Base-by-base conservation (phyloP, 2,329 filamentous ascomycete genomes). In the Scedosporium apiospermum region DNA sequence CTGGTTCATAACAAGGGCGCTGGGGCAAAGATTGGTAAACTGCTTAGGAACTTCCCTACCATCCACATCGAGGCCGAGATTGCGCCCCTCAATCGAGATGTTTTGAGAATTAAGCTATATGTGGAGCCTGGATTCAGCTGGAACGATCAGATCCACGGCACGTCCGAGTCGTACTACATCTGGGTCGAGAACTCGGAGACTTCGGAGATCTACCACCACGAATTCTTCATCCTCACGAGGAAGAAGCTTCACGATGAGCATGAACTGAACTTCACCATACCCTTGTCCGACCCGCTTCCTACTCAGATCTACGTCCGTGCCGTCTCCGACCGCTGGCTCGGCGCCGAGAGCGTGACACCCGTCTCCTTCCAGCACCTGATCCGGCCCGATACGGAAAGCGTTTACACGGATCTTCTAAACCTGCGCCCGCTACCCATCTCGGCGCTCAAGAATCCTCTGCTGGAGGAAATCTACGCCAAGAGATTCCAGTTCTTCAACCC, bases 151-250 rank as follows among this genome's bases (percentile, higher is more conserved):
- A 85, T 96, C 64, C 93, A 99, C 71, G 96, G 96, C 18, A 91
- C 88, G 2, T 97, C 93, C 0, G 95, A 99, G 71, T 93, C 93
- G 3, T 99, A 96, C 76, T 99, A 96, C 84, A 89, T 99, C 63
- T 99, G 95, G 96, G 93, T 99, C 3, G 95, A 99, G 74, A 96
- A 98, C 72, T 97, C 93, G 0, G 95, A 98, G 69, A 97, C 93
- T 0, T 93, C 91, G 0, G 93, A 98, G 74, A 98, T 99, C 49
- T 98, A 96, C 69, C 95, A 99, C 69, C 91, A 98, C 67, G 95
- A 99, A 72, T 97, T 89, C 75, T 98, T 99, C 76, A 95, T 99
- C 63, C 81, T 99, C 5, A 96, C 87, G 65, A 83, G 92, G 66
- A 90, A 86, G 74, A 97, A 96, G 79, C 81, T 99, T 2, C 86